These are phyloP conservation scores for Fusarium nurragi DNA, from an alignment of 2,329 filamentous ascomycete genomes.

Conservation along the genomic window DNA sequence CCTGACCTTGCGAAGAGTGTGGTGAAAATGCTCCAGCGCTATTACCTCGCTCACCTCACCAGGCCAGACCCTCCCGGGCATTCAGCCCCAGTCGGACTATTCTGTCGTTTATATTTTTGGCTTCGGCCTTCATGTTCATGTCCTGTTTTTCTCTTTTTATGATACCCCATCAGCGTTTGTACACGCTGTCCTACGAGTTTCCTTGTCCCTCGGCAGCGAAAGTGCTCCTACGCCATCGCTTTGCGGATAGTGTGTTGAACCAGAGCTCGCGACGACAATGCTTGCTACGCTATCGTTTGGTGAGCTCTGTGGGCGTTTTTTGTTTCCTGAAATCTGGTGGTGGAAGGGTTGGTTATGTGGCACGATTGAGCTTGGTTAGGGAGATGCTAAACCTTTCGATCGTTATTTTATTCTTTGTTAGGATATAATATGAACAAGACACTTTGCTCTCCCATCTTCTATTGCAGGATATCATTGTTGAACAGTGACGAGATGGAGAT, in stretches of 20 bases:
- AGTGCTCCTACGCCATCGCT: conserved; percentile 66
- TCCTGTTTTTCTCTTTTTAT: conserved; percentile 45
- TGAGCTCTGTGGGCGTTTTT: conserved; percentile 59
- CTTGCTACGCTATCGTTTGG: conserved; percentile 61
- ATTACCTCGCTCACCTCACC: conserved; percentile 46
- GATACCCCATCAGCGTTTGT: conserved; percentile 59
- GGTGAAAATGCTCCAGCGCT: conserved; percentile 65
- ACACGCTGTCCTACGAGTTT: conserved; percentile 56
- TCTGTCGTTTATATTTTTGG: conserved; percentile 25
- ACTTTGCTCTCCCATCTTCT: conserved; percentile 22
- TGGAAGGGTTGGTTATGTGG: neutral
- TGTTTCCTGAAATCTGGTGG: conserved; percentile 18
- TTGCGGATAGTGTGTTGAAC: conserved; percentile 61
- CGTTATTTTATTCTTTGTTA: neutral
- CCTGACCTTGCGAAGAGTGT: conserved; percentile 39
- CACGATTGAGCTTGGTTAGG: neutral
- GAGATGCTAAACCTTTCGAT: neutral
- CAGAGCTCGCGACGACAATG: conserved; percentile 62
- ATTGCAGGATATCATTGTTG: neutral
- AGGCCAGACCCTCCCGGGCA: conserved; percentile 5
- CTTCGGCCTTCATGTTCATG: conserved; percentile 33
- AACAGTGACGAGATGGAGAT: neutral
- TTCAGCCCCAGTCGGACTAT: conserved; percentile 3
- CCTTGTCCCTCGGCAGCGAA: conserved; percentile 58
- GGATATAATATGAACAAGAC: conserved; percentile 18